These are phyloP conservation scores for Amanita muscaria DNA, from an alignment of 768 basidiomycete species.

Conservation along the genomic window DNA sequence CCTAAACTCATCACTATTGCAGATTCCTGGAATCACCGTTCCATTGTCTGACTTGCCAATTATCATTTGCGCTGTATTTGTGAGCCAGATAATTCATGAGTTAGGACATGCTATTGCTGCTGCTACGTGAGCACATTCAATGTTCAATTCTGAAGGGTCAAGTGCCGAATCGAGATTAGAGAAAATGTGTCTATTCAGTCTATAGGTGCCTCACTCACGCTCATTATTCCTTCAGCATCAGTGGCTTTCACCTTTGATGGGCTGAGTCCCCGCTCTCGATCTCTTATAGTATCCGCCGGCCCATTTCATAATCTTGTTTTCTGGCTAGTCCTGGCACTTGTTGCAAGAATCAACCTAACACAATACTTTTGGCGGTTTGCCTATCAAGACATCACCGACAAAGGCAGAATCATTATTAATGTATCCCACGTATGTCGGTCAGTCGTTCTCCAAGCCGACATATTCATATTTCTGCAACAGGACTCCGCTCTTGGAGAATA, in stretches of 20 bases:
- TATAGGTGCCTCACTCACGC: conserved; percentile 50
- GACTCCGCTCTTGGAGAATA: conserved; percentile 53
- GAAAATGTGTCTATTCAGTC: conserved; percentile 55
- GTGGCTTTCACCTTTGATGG: conserved; percentile 46
- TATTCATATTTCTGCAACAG: conserved; percentile 23
- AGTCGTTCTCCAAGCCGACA: neutral
- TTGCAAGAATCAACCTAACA: conserved; percentile 26
- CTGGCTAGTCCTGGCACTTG: conserved; percentile 36
- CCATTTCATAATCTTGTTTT: conserved; percentile 71
- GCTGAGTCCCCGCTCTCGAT: conserved; percentile 33
- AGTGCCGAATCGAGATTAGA: conserved; percentile 26
- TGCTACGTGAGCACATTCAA: conserved; percentile 46
- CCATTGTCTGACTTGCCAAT: conserved; percentile 64
- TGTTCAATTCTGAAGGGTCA: neutral
- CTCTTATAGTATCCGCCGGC: conserved; percentile 65
- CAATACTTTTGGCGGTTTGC: conserved; percentile 26
- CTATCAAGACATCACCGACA: conserved; percentile 43
- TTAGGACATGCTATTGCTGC: conserved; percentile 71
- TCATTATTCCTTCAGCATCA: conserved; percentile 67
- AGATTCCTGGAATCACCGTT: conserved; percentile 82
- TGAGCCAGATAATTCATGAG: conserved; percentile 72
- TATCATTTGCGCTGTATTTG: conserved; percentile 51
- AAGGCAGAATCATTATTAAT: conserved; percentile 46
- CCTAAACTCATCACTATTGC: conserved; percentile 7
- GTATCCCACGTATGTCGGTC: conserved; percentile 43